Conservation (phyloP, 495 filamentous ascomycete genomes). For the Trichoderma asperelloides region DNA sequence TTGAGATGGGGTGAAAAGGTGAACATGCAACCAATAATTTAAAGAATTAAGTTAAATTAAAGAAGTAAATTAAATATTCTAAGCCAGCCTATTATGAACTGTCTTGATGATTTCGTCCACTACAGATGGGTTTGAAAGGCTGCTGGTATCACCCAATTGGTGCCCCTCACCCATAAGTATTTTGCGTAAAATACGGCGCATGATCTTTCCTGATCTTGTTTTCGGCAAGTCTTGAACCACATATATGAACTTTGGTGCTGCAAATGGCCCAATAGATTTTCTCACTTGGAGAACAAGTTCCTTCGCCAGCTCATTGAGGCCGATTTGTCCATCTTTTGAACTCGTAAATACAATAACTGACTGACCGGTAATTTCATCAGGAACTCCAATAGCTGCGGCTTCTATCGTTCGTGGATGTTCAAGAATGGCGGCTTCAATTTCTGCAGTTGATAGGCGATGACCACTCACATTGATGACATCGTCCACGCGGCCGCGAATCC, state of each 20-base stretch:
- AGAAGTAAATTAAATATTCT: too few species aligned
- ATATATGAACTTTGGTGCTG: conserved; percentile 87
- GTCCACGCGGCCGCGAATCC: conserved; percentile 97
- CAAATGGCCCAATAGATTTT: conserved; percentile 94
- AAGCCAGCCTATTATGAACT: too few species aligned
- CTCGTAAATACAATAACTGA: conserved; percentile 95
- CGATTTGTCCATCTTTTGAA: conserved; percentile 77
- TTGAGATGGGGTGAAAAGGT: too few species aligned
- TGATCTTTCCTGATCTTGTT: conserved; percentile 95
- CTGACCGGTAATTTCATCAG: conserved; percentile 90
- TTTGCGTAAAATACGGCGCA: conserved; percentile 94
- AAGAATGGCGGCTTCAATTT: conserved; percentile 93
- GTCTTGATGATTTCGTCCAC: too few species aligned
- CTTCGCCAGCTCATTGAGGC: conserved; percentile 75
- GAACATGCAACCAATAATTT: too few species aligned
- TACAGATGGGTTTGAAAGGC: too few species aligned
- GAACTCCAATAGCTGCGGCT: conserved; percentile 94
- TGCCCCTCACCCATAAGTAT: conserved; percentile 94
- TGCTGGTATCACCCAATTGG: conserved; percentile 82
- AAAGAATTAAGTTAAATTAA: too few species aligned
- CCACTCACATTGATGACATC: conserved; percentile 97
- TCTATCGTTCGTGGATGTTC: conserved; percentile 86
- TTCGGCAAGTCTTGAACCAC: conserved; percentile 89
- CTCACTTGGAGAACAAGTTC: conserved; percentile 90
- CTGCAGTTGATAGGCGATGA: conserved; percentile 93